Conservation (phyloP, 2,329 filamentous ascomycete species). For the Ascochyta koolunga region DNA sequence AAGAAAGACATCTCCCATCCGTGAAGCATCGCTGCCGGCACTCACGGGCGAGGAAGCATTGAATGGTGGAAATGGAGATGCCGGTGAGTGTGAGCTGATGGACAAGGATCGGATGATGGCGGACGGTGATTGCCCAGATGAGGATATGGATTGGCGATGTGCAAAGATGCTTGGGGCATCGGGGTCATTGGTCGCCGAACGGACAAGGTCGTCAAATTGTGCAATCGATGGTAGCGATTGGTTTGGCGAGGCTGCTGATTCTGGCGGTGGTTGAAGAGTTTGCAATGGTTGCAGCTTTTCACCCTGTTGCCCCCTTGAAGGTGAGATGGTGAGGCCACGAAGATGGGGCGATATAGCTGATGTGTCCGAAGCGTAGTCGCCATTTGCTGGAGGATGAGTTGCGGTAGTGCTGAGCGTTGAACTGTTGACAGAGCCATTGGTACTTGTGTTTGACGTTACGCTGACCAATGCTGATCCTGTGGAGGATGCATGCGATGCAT, state of each 20-base stretch:
- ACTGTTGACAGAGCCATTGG: constrained; percentile 5
- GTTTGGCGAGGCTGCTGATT: constrained; percentile 35
- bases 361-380: constrained; percentile 19
- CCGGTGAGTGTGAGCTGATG: constrained; percentile 42
- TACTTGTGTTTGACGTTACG: constrained; percentile 11
- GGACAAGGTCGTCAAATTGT: constrained; percentile 43
- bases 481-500: constrained; percentile 15
- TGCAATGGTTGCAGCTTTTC: constrained; percentile 47
- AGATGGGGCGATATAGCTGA: constrained; percentile 38
- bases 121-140: constrained; percentile 45
- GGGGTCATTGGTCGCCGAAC: constrained; percentile 39
- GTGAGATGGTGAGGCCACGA: constrained; percentile 41
- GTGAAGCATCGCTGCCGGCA: constrained; percentile 33
- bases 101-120: constrained; percentile 40
- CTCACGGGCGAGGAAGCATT: constrained; percentile 43
- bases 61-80: constrained; percentile 36
- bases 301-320: constrained; percentile 31
- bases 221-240: constrained; percentile 43
- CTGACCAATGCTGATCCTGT: constrained; percentile 11
- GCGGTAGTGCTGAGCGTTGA: constrained; percentile 18
- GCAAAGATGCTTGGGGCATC: constrained; percentile 33
- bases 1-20: constrained; percentile 40
- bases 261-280: constrained; percentile 38
- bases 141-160: constrained; percentile 47
- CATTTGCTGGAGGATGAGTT: constrained; percentile 13